Evolutionary conservation across 2,329 filamentous ascomycete species (phyloP), one percentile per base, ranked within the genome.

Genomic region (Apiospora sp.): DNA sequence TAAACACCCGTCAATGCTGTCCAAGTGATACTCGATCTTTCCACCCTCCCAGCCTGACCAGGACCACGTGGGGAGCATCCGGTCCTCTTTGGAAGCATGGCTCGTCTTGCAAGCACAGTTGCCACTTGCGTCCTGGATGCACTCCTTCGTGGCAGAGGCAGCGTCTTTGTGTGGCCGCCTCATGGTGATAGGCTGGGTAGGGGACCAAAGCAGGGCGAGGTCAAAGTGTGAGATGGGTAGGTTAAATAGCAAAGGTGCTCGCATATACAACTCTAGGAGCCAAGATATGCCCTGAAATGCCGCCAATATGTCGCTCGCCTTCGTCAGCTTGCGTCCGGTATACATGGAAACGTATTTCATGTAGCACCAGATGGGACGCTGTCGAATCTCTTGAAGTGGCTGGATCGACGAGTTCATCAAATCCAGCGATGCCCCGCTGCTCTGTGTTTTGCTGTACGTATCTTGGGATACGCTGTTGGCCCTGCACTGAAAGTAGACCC

Each of bases 151-250:
- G 44, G 14, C 44, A 19, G 67, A 79, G 6, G 74, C 75, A 4
- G 75, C 75, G 48, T 72, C 70, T 24, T 68, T 69, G 7, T 22
- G 22, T 34, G 44, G 54, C 48, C 13, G 67, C 67, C 43, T 41
- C 27, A 43, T 24, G n/a, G 48, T 69, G 10, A 43, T 54, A 4
- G 72, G 61, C 41, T 72, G 51, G 3, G 71, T 54, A 3, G 75
- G 75, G 61, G 80, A 73, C 81, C 82, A 83, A 4, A 83, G 75
- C 1, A 83, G 73, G 13, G 81, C 81, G 1, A 80, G 71, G 67
- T 82, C 81, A 43, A 83, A 81, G 67, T 82, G 79, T 1, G 80
- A 81, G 24, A 70, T 77, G 2, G 81, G 81, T 0, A 83, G 76
- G 8, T 80, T 80, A 44, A 77, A 79, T 12, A 79, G 68, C 37